Percentiles rank a stretch among this genome's conserved stretches.
These are phyloP conservation scores for Taphrina confusa DNA, from an alignment of 1,139 yeast genomes.

Conservation along the genomic window DNA sequence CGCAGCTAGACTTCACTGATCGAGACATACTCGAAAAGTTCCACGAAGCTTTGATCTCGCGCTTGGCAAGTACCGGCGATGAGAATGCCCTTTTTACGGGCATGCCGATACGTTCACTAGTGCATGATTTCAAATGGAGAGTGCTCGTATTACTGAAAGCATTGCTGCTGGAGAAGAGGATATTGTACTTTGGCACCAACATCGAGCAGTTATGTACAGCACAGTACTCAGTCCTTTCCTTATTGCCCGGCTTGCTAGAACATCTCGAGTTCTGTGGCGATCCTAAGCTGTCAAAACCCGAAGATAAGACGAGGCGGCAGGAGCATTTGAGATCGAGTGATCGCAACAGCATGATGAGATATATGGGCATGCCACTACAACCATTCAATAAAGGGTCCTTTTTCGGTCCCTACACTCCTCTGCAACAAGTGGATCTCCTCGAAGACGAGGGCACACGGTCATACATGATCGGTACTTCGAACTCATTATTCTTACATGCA, in stretches of 20 bases:
- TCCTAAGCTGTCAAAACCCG: conserved; percentile 67
- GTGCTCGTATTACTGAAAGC: conserved; percentile 75
- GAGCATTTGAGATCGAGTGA: conserved; percentile 73
- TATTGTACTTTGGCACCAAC: conserved; percentile 72
- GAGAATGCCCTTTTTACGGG: conserved; percentile 29
- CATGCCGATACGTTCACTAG: conserved; percentile 65
- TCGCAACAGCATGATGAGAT: conserved; percentile 70
- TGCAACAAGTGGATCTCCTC: conserved; percentile 83
- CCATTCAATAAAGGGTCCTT: conserved; percentile 82
- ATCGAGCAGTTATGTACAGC: conserved; percentile 73
- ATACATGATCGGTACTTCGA: conserved; percentile 85
- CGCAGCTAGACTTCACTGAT: conserved; percentile 76
- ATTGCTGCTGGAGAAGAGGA: conserved; percentile 62
- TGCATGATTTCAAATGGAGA: conserved; percentile 61
- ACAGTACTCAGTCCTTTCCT: conserved; percentile 56
- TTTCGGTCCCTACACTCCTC: conserved; percentile 88
- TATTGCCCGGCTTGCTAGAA: conserved; percentile 56
- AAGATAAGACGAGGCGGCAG: conserved; percentile 59
- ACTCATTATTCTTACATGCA: conserved; percentile 72
- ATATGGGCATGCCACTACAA: conserved; percentile 85
- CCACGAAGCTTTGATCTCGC: conserved; percentile 65
- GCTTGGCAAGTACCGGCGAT: conserved; percentile 7
- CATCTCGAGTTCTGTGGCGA: conserved; percentile 73
- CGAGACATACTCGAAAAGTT: conserved; percentile 65
- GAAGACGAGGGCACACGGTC: conserved; percentile 59